A percentile compares a stretch with the other conserved stretches of the same genome.
These are phyloP conservation scores for Mortierella antarctica DNA, from an alignment of 192 early-diverging fungal genomes.

Conservation along the genomic window DNA sequence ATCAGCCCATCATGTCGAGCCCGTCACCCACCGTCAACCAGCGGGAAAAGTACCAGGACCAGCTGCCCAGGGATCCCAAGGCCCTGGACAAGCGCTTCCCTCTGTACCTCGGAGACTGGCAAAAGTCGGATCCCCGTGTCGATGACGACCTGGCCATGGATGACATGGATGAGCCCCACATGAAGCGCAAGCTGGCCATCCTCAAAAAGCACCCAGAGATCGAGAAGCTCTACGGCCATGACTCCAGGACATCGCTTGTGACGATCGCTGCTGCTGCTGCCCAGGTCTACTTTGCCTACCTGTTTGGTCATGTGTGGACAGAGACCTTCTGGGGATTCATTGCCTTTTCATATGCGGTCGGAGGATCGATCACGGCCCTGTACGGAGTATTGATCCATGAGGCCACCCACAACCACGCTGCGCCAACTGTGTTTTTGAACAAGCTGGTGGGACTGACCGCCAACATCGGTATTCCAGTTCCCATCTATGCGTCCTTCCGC, in stretches of 20 bases:
- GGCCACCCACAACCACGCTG: constrained; percentile 88
- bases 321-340: constrained; percentile 75
- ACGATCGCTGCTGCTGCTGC: constrained; percentile 69
- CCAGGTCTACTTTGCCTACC: constrained; percentile 85
- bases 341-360: constrained; percentile 77
- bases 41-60: constrained; percentile 35
- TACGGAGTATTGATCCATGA: constrained; percentile 94
- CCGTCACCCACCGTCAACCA: constrained; percentile 38
- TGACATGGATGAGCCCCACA: constrained; percentile 94
- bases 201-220: constrained; percentile 90
- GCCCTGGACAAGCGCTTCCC: constrained; percentile 78
- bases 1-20: not conserved
- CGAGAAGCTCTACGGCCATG: constrained; percentile 84
- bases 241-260: constrained; percentile 82
- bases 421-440: constrained; percentile 78
- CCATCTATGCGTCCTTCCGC: constrained; percentile 83
- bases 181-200: constrained; percentile 90
- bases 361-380: constrained; percentile 84
- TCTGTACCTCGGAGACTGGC: constrained; percentile 84
- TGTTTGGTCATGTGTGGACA: constrained; percentile 73
- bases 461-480: constrained; percentile 88
- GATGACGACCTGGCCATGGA: constrained; percentile 84
- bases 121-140: constrained; percentile 77
- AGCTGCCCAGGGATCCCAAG: constrained; percentile 36
- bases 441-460: constrained; percentile 83